Evolutionary conservation across 2,329 filamentous ascomycete species (phyloP).

Genomic region (Blastomyces emzantsi): DNA sequence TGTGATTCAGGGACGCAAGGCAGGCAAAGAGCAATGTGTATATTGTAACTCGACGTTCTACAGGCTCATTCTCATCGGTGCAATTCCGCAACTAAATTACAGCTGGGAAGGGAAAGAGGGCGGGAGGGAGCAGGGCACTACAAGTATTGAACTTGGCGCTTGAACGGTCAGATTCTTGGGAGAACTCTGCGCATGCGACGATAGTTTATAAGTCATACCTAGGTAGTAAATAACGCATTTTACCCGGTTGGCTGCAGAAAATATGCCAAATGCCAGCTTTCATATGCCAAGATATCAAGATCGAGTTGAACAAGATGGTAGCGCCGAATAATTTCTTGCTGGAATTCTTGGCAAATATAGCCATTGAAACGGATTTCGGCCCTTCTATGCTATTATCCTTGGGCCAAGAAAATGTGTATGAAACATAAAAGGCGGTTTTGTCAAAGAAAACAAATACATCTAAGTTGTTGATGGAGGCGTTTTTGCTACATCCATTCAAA

Average conservation of each 20-base stretch:
- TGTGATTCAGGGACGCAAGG: not conserved
- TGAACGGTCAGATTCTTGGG: not conserved
- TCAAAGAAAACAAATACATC: too few species aligned
- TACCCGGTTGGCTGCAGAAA: not conserved
- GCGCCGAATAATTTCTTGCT: not conserved
- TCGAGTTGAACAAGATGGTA: not conserved
- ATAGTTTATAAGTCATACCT: not conserved
- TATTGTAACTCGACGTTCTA: not conserved
- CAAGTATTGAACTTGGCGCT: not conserved
- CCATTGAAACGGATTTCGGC: too few species aligned
- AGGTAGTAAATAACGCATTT: not conserved
- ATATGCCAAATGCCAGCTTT: not conserved
- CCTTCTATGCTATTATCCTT: too few species aligned
- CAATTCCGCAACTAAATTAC: not conserved
- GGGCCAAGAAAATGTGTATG: not conserved
- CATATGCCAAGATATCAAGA: not conserved
- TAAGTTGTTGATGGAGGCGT: too few species aligned
- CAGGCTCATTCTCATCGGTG: not conserved
- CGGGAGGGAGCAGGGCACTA: not conserved
- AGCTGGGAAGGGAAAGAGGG: too few species aligned
- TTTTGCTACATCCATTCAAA: too few species aligned
- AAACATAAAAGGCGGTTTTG: not conserved
- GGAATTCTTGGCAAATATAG: not conserved
- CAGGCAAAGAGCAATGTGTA: not conserved
- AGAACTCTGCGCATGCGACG: not conserved